Evolutionary conservation across 2,329 filamentous ascomycete species (phyloP).

Genomic region (Aspergillus sp.): DNA sequence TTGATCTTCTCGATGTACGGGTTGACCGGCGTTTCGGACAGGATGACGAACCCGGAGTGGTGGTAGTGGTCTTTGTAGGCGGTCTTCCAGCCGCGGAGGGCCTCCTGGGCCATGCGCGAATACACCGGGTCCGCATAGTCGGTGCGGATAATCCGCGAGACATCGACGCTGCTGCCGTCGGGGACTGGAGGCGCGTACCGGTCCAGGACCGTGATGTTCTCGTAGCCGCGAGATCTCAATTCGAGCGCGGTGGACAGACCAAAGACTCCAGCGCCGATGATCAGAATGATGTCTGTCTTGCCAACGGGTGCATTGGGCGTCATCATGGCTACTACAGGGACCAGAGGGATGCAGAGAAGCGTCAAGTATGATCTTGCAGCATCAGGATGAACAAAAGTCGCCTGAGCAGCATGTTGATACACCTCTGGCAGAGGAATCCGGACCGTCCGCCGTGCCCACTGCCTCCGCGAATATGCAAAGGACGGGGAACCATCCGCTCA

Average conservation of each 20-base stretch:
- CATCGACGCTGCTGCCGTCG: slow-evolving; percentile 56
- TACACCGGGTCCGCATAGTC: slow-evolving; percentile 81
- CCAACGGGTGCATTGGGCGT: not conserved
- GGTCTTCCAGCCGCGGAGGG: slow-evolving; percentile 64
- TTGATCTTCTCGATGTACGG: slow-evolving; percentile 26
- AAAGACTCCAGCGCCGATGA: slow-evolving; percentile 68
- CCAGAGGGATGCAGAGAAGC: not conserved
- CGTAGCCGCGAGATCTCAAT: slow-evolving; percentile 58
- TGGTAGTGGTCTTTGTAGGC: slow-evolving; percentile 35
- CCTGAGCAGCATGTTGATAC: not conserved
- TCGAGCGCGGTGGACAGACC: slow-evolving; percentile 66
- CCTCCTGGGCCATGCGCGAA: slow-evolving; percentile 65
- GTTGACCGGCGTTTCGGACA: slow-evolving; percentile 25
- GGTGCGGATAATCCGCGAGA: slow-evolving; percentile 59
- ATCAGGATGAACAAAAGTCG: not conserved
- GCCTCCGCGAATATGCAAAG: not conserved
- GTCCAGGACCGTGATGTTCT: slow-evolving; percentile 55
- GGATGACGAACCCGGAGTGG: slow-evolving; percentile 28
- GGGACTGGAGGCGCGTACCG: slow-evolving; percentile 53
- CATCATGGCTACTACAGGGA: not conserved
- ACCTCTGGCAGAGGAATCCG: not conserved
- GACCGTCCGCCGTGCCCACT: not conserved
- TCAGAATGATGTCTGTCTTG: slow-evolving; percentile 54
- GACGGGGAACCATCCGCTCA: no score
- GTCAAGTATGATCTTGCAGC: not conserved